These are phyloP conservation scores for Debaryomyces singareniensis DNA, from an alignment of 1,139 yeast species.

Conservation along the genomic window DNA sequence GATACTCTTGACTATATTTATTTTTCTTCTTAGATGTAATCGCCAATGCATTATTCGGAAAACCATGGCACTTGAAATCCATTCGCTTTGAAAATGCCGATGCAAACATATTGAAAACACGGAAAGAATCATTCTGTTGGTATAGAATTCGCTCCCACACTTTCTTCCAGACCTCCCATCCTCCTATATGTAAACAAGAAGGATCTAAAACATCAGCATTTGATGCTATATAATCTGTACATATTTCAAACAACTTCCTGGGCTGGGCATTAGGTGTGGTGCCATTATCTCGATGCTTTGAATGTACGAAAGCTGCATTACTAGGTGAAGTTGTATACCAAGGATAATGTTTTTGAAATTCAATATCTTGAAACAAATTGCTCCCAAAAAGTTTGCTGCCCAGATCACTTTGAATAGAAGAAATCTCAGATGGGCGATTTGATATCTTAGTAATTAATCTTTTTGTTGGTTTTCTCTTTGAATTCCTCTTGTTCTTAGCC, in stretches of 20 bases:
- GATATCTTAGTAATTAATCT: too few relatives aligned
- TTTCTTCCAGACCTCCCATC: conserved; percentile 23
- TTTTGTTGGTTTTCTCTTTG: too few relatives aligned
- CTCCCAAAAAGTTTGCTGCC: too few relatives aligned
- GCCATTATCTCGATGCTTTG: too few relatives aligned
- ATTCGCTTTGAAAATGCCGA: conserved; percentile 11
- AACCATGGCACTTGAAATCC: conserved; percentile 21
- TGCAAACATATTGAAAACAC: conserved; percentile 24
- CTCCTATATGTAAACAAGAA: conserved; percentile 16
- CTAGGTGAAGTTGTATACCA: too few relatives aligned
- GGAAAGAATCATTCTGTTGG: conserved; percentile 24
- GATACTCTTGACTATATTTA: conserved; percentile 1
- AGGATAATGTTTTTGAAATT: too few relatives aligned
- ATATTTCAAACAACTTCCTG: conserved; percentile 18
- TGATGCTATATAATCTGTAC: conserved; percentile 24
- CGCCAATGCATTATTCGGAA: not conserved
- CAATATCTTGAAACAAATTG: too few relatives aligned
- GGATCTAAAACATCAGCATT: conserved; percentile 17
- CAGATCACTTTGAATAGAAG: too few relatives aligned
- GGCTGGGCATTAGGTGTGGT: too few relatives aligned
- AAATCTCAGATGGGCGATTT: too few relatives aligned
- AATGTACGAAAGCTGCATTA: too few relatives aligned
- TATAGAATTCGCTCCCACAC: conserved; percentile 28
- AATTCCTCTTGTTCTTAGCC: too few relatives aligned
- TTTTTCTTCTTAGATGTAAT: not conserved